Base-by-base conservation (phyloP, 345 rosid species). In the Eucalyptus sp. region DNA sequence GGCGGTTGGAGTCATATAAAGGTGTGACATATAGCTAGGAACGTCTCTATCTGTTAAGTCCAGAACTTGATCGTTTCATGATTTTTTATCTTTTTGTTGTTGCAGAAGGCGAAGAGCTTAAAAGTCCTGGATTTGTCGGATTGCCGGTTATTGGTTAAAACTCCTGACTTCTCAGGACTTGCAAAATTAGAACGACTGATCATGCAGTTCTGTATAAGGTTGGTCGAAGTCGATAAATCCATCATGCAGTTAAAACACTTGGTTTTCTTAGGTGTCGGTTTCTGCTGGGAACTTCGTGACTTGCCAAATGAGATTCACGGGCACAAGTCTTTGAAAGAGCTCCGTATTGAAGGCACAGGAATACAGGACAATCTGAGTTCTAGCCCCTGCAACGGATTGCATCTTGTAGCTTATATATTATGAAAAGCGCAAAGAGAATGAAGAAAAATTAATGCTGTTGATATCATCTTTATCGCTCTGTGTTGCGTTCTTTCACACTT, bases 231-330 rank as follows among this genome's bases (percentile, higher is more conserved):
- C 15, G 66, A 60, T 60, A 12, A 12, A 60, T 60, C 66, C 66
- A 12, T 27, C 4, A 4, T 14, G 12, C 31, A 60, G 15, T 27
- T 60, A 27, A 6, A 60, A 3, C 7, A 14, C 4, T 60, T 60
- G 66, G 31, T 60, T 27, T 5, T 12, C 2, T 60, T 60, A 12
- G 31, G 27, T 27, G 31, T 27, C 66, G 12, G 31, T 13, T 25
- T 1, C 3, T 11, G 7, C 4, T 2, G 6, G n/a, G 3, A 11
- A 11, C 64, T 58, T 24, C 14, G n/a, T 58, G 15, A 27, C 4
- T 12, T 60, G 66, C 66, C 66, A 60, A 11, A 12, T 60, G 66
- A 60, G 66, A 27, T 27, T 60, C 4, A 27, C 4, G 4, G 3
- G n/a, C 15, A 11, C 0, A 60, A 60, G 12, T 60, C 15, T 27